Percentiles rank a stretch among this genome's conserved stretches.
phyloP scores from a whole-genome alignment of 2,329 filamentous ascomycete genomes.

The Emergomyces pasteurianus region DNA sequence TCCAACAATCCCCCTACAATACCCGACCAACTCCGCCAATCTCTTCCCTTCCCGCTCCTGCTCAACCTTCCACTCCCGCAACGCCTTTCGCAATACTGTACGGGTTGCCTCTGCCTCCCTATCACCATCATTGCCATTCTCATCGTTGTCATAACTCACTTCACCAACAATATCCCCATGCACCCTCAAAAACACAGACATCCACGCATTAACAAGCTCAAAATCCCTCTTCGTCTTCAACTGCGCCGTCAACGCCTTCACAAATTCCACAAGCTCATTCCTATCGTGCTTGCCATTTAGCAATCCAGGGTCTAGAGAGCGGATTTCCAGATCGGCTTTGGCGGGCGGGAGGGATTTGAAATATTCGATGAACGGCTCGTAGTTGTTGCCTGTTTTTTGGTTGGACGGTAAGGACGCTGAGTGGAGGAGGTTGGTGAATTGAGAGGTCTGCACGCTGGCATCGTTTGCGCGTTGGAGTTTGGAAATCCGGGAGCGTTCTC shows the following conservation, averaged over 20 bases:
- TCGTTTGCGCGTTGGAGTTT: conserved; percentile 46
- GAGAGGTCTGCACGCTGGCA: conserved; percentile 17
- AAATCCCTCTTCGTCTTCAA: conserved; percentile 66
- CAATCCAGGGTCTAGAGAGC: conserved; percentile 50
- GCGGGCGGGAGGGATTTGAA: conserved; percentile 73
- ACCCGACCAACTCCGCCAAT: conserved; percentile 67
- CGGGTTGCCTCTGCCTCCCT: conserved; percentile 35
- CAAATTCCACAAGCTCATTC: conserved; percentile 68
- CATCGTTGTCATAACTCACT: conserved; percentile 8
- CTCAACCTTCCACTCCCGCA: conserved; percentile 59
- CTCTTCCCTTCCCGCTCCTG: conserved; percentile 61
- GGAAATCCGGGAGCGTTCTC: conserved; percentile 55
- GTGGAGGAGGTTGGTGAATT: conserved; percentile 35
- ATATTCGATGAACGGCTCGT: conserved; percentile 59
- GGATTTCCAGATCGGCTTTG: conserved; percentile 79
- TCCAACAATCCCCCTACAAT: conserved; percentile 72
- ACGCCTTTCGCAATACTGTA: conserved; percentile 42
- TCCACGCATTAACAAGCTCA: conserved; percentile 92
- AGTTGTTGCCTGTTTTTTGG: conserved; percentile 38
- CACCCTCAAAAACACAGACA: conserved; percentile 79
- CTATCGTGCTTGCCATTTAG: conserved; percentile 19
- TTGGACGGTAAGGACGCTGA: conserved; percentile 21
- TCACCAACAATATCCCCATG: conserved; percentile 52
- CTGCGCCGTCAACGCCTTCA: conserved; percentile 63
- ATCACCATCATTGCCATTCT: conserved; percentile 11